Base-by-base conservation (phyloP, 2,329 filamentous ascomycete genomes). In the Phaeosphaeria sp. region DNA sequence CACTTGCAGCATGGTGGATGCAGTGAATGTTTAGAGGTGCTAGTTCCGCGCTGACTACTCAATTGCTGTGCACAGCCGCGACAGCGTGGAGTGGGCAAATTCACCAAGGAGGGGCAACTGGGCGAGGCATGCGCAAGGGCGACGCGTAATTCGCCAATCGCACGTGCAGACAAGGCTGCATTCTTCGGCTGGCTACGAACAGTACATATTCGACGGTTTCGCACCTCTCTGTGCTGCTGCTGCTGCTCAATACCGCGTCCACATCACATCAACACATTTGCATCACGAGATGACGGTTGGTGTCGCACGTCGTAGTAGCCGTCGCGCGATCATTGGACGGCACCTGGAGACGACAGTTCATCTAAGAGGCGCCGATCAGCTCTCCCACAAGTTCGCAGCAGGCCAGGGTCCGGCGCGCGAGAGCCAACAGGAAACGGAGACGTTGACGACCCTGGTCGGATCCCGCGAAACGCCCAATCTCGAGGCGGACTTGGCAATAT, bases 401-500 rank as follows among this genome's bases (percentile, higher is more conserved):
- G 21, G 15, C 43, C 20, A 46, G 43, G 36, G 36, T 39, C 15
- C 15, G 15, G 17, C 23, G 46, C 3, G 22, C 46, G 46, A 47
- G 21, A 23, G 46, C 22, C 22, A 23, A 25, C 46, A 27, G 23
- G 23, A 47, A 47, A 27, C 30, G 23, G 46, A 47, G 22, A 10
- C 3, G 22, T 22, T 30, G 11, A 25, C 22, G 17, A 47, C 46
- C 46, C 46, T 47, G 46, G 46, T 47, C 46, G 46, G 27, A 36
- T 17, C 18, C 41, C 39, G 48, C 27, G 53, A 48, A 30, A 15
- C 39, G 44, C 47, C 44, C 50, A 46, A 42, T 52, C 59, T 57
- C 42, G 47, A 25, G 41, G 43, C 46, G 42, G 46, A 20, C 60
- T 63, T 63, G 57, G 60, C 57, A 60, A 63, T 63, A 63, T 44